These are phyloP conservation scores for Graphiopsis chlorocephala DNA, from an alignment of 2,329 filamentous ascomycete species.

Conservation along the genomic window DNA sequence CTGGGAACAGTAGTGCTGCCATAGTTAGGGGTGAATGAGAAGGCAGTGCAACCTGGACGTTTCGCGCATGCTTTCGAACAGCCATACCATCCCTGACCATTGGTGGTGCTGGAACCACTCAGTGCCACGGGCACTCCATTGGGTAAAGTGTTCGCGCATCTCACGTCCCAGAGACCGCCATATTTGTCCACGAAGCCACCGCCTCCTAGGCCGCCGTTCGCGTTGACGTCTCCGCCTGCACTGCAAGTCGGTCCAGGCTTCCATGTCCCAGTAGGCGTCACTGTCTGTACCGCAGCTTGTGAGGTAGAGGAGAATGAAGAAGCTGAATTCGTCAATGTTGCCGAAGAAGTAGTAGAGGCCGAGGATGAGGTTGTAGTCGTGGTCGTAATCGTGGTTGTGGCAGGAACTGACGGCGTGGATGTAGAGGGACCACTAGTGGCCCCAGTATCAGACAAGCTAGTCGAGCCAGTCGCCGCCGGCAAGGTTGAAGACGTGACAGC, in stretches of 20 bases:
- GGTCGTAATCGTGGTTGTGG: not conserved
- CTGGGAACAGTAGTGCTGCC: not conserved
- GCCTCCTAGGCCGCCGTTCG: slow-evolving; percentile 15
- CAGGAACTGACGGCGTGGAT: not conserved
- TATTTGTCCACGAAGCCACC: slow-evolving; percentile 21
- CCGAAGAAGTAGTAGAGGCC: not conserved
- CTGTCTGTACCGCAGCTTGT: not conserved
- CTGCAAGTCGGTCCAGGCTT: not conserved
- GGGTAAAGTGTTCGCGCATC: slow-evolving; percentile 17
- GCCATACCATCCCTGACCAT: not conserved
- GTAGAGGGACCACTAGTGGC: not conserved
- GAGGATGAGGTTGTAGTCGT: not conserved
- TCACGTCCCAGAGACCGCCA: slow-evolving; percentile 19
- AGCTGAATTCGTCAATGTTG: not conserved
- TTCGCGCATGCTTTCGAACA: not conserved
- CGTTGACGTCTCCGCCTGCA: not conserved
- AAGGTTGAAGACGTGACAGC: not conserved
- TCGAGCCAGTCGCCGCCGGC: not conserved
- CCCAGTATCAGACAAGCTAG: not conserved
- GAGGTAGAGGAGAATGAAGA: not conserved
- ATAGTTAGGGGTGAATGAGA: not conserved
- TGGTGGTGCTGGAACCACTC: not conserved
- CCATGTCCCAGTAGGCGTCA: not conserved
- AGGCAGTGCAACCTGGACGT: not conserved
- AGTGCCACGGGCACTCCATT: not conserved